Evolutionary conservation across 495 filamentous ascomycete species (phyloP), one percentile per base, ranked within the genome.

Genomic region (Trichoderma asperelloides): DNA sequence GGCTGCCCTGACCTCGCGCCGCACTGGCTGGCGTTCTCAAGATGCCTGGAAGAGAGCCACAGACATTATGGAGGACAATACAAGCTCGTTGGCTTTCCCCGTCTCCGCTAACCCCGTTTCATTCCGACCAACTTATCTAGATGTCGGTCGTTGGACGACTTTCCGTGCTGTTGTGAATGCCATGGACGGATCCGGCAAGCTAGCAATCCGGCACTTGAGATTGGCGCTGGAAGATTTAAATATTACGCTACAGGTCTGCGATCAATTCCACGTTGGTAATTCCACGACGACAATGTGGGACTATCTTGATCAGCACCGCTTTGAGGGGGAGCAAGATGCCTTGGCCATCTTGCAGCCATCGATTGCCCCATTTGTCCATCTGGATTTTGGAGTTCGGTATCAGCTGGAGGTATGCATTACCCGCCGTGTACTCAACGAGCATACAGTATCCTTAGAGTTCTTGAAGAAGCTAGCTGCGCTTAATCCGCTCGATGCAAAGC

Each of bases 401-500:
- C 94, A 96, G 75, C 84, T 98, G 0, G 93, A 98, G 75, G 93
- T 91, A 0, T 97, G 94, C 73, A 82, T 98, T 11, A 96, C 93
- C 0, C 83, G 90, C 25, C 86, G 87, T 0, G 78, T 84, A n/a
- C 77, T 98, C n/a, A 89, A 88, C 64, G 93, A 96, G 75, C 84
- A 88, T 73, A 90, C 87, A 64, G 82, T 97, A 65, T 82, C 77
- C 7, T 72, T 76, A 6, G 78, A 84, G 11, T 97, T 96, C 69
- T 75, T 93, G 21, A 68, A 80, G 23, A 84, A 74, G 51, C 78
- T 98, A 6, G 72, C 78, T 12, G 71, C 80, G 0, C 77, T 93
- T 18, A 51, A 55, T 15, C 51, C 66, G 0, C 70, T 77, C 23
- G 74, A 78, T 16, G 80, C 77, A 0, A 74, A 73, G 7, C 72